A percentile compares a stretch with the other conserved stretches of the same genome.
phyloP scores from a whole-genome alignment of 345 rosid species.

The Chamaenerion angustifolium region DNA sequence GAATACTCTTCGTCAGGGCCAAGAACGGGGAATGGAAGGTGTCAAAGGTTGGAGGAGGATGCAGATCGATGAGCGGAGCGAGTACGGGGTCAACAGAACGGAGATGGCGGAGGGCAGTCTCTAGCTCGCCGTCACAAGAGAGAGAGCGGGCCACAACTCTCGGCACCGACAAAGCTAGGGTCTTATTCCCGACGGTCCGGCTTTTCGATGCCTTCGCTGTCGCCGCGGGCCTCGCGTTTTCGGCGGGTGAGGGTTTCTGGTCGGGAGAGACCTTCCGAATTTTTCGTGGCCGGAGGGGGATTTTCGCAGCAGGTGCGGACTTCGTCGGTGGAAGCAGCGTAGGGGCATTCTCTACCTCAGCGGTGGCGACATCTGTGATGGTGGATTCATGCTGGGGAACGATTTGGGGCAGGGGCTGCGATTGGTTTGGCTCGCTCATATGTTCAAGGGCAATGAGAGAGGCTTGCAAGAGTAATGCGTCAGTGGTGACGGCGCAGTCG shows the following conservation, averaged over 20 bases:
- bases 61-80: slow-evolving; percentile 43
- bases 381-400: slow-evolving; percentile 10
- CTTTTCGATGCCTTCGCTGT: no score
- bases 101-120: slow-evolving; percentile 61
- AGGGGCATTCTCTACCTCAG: slow-evolving; percentile 18
- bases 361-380: slow-evolving; percentile 12
- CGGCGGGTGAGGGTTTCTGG: slow-evolving; percentile 7
- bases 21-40: slow-evolving; percentile 67
- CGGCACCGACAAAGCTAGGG: slow-evolving; percentile 13
- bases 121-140: slow-evolving; percentile 77
- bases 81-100: slow-evolving; percentile 64
- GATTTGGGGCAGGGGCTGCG: slow-evolving; percentile 17
- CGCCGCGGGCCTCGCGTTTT: no score
- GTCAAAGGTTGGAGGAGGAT: slow-evolving; percentile 67
- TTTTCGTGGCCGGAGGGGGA: slow-evolving; percentile 86
- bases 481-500: not conserved
- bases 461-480: slow-evolving; percentile 8
- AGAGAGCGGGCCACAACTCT: slow-evolving; percentile 54
- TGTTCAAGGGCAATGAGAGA: slow-evolving; percentile 8
- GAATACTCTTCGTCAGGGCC: slow-evolving; percentile 79
- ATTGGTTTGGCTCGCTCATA: slow-evolving; percentile 41
- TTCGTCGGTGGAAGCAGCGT: slow-evolving; percentile 11
- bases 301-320: slow-evolving; percentile 62
- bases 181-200: slow-evolving; percentile 3
- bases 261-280: slow-evolving; percentile 65